phyloP scores from a whole-genome alignment of 2,329 filamentous ascomycete genomes.

The Neophaeococcomyces aloes region DNA sequence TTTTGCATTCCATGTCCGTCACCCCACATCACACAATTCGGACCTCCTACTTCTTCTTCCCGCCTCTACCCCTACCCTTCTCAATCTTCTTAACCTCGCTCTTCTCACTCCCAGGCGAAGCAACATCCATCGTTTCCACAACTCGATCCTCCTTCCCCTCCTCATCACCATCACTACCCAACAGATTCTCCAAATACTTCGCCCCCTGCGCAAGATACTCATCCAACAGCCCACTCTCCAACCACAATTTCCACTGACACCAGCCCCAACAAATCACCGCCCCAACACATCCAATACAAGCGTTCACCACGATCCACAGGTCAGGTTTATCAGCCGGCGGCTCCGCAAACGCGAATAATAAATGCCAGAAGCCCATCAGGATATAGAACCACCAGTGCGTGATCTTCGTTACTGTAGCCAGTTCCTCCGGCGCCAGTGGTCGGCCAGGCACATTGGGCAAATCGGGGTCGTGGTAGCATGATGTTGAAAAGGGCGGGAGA shows the following conservation, averaged over 20 bases:
- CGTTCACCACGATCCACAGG: conserved; percentile 87
- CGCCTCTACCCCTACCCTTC: conserved; percentile 5
- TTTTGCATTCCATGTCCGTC: too few species aligned
- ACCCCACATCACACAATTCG: too few species aligned
- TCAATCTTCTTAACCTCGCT: neutral
- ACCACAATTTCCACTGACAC: conserved; percentile 61
- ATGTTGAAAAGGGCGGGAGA: conserved; percentile 55
- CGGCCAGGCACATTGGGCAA: conserved; percentile 18
- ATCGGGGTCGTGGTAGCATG: conserved; percentile 18
- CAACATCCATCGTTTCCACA: neutral
- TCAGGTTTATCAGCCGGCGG: conserved; percentile 75
- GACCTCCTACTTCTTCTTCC: conserved; percentile 4
- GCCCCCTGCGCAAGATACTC: conserved; percentile 12
- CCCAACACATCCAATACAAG: conserved; percentile 71
- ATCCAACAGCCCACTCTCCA: conserved; percentile 19
- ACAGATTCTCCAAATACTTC: neutral
- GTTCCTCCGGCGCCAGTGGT: conserved; percentile 16
- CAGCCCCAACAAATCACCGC: conserved; percentile 84
- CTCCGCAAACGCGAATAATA: conserved; percentile 55
- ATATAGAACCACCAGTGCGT: conserved; percentile 68
- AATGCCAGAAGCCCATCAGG: conserved; percentile 71
- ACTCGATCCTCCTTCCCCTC: conserved; percentile 5
- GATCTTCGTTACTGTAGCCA: conserved; percentile 43
- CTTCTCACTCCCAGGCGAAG: neutral
- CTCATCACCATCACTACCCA: neutral